Evolutionary conservation across 345 rosid species (phyloP), one percentile per base, ranked within the genome.

Genomic region (Theobroma cacao): DNA sequence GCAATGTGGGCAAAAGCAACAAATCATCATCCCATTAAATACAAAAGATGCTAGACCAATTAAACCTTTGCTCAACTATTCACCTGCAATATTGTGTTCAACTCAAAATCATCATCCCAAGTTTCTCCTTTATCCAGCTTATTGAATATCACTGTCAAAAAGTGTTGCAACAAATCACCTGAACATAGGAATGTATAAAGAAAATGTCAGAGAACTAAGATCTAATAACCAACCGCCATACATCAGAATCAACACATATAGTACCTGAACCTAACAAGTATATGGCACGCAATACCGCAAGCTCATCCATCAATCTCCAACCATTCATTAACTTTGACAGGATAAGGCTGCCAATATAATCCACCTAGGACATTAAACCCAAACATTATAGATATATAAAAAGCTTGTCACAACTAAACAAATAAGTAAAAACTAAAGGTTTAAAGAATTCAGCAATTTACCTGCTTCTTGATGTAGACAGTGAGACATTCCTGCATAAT

Each of bases 141-240:
- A 80, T 84, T 74, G 80, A 94, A 94, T 74, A 92, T 84, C 84
- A 91, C 91, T 15, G 91, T 86, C 82, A 91, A 87, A 86, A 96
- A 96, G 85, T 94, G 97, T 84, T 94, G 98, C 87, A 96, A 88
- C 68, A 96, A 87, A 86, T 96, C 99, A 82, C 98, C 99, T 96
- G 87, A 48, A 80, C 80, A 79, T 60, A 67, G 77, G 70, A 80
- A 78, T 24, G 60, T 59, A 77, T 36, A 43, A 84, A 62, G 59
- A 45, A 74, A 71, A 74, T 45, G 30, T 77, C 66, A 80, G 75
- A 65, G 55, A 77, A 5, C 52, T 41, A 24, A 78, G 55, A 86
- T 52, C 17, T 7, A 24, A n/a, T 15, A 36, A 43, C 34, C 55
- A 48, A 56, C 22, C 38, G 64, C 36, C 60, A 45, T 8, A 63